Conservation (phyloP, 2,329 filamentous ascomycete genomes). For the Zalaria obscura region DNA sequence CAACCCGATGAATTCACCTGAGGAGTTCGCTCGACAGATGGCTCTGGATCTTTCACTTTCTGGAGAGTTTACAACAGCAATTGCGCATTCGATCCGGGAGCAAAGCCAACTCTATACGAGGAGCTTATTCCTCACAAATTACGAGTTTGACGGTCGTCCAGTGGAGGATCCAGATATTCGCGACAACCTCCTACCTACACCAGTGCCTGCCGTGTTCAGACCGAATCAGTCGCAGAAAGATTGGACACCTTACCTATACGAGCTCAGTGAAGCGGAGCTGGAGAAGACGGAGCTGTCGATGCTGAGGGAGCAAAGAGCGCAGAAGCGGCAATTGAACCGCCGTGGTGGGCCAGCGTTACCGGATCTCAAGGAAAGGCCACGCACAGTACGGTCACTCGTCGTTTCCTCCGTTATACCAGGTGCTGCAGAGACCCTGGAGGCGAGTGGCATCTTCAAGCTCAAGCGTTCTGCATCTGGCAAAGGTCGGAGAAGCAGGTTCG, state of each 20-base stretch:
- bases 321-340: slow-evolving; percentile 90
- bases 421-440: slow-evolving; percentile 63
- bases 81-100: slow-evolving; percentile 94
- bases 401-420: slow-evolving; percentile 89
- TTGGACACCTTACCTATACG: slow-evolving; percentile 84
- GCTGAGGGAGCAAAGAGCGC: slow-evolving; percentile 80
- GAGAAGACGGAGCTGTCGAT: slow-evolving; percentile 87
- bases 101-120: slow-evolving; percentile 90
- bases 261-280: slow-evolving; percentile 78
- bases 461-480: slow-evolving; percentile 24
- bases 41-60: slow-evolving; percentile 77
- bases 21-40: slow-evolving; percentile 87
- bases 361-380: slow-evolving; percentile 89
- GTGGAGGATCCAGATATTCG: slow-evolving; percentile 85
- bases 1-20: slow-evolving; percentile 81
- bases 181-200: slow-evolving; percentile 72
- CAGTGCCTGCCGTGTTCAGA: slow-evolving; percentile 69
- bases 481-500: slow-evolving; percentile 38
- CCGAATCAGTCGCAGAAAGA: slow-evolving; percentile 89
- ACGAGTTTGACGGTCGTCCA: slow-evolving; percentile 87
- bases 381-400: slow-evolving; percentile 82
- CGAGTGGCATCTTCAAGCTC: slow-evolving; percentile 71
- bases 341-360: slow-evolving; percentile 83
- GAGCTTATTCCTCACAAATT: slow-evolving; percentile 81
- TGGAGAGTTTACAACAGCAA: slow-evolving; percentile 92